phyloP scores from a whole-genome alignment of 805 yeast species.

The Kurtzmaniella fragi region DNA sequence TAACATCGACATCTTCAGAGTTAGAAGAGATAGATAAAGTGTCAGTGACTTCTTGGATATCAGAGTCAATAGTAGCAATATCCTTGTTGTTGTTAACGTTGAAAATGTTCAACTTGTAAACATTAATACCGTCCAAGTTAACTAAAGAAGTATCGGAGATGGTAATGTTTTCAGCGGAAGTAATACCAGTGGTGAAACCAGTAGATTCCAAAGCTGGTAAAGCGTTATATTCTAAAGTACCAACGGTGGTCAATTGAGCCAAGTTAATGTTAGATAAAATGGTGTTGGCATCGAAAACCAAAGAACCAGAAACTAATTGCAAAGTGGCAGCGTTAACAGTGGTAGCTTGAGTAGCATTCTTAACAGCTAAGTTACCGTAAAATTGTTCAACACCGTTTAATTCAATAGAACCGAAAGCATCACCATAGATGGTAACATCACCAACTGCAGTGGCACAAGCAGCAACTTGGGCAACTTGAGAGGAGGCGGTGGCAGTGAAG shows the following conservation, averaged over 20 bases:
- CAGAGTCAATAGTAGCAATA: constrained; percentile 67
- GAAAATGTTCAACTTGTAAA: constrained; percentile 44
- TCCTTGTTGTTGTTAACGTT: constrained; percentile 89
- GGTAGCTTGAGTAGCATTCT: constrained; percentile 58
- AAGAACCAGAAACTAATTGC: constrained; percentile 66
- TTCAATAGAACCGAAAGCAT: constrained; percentile 50
- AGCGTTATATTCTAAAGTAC: constrained; percentile 73
- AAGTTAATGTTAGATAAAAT: constrained; percentile 62
- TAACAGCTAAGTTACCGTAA: constrained; percentile 68
- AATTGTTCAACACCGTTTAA: constrained; percentile 72
- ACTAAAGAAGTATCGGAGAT: constrained; percentile 72
- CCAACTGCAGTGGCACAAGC: constrained; percentile 80
- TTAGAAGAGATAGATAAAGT: constrained; percentile 79
- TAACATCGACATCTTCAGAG: constrained; percentile 68
- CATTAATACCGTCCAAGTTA: constrained; percentile 62
- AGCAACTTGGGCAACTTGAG: constrained; percentile 68
- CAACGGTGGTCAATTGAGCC: constrained; percentile 78
- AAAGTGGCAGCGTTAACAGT: constrained; percentile 76
- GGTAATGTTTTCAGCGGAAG: constrained; percentile 64
- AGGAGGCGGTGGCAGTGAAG: constrained; percentile 72
- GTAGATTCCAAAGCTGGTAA: constrained; percentile 76
- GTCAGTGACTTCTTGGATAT: constrained; percentile 68
- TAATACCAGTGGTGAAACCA: constrained; percentile 64
- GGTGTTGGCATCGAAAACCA: constrained; percentile 60
- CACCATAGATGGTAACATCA: constrained; percentile 66